Conservation (phyloP, 2,329 filamentous ascomycete genomes). For the Penicillium sp. region DNA sequence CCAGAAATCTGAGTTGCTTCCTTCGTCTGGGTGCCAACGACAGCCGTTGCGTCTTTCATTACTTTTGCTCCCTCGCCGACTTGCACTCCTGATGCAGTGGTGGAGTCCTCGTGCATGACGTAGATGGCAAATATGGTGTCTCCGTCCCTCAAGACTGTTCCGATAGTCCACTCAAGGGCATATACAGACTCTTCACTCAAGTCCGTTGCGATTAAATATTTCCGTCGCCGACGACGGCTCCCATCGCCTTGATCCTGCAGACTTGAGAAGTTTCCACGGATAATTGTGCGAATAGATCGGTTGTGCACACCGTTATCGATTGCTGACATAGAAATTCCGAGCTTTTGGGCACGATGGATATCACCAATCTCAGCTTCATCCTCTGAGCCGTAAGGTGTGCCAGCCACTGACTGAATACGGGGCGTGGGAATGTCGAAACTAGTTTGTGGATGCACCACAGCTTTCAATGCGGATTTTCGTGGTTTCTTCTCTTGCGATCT, state of each 20-base stretch:
- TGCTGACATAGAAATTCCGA: constrained; percentile 76
- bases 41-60: constrained; percentile 71
- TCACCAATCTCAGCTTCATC: constrained; percentile 81
- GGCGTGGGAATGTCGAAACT: constrained; percentile 69
- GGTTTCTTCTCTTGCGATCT: constrained; percentile 39
- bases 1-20: constrained; percentile 49
- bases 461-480: constrained; percentile 38
- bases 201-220: constrained; percentile 94
- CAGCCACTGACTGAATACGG: constrained; percentile 55
- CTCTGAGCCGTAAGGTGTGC: constrained; percentile 73
- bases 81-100: constrained; percentile 43
- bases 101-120: constrained; percentile 80
- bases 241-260: constrained; percentile 77
- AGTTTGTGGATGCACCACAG: constrained; percentile 73
- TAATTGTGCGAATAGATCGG: constrained; percentile 82
- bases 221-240: constrained; percentile 74
- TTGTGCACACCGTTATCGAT: constrained; percentile 72
- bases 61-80: constrained; percentile 71
- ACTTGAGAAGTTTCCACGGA: constrained; percentile 75
- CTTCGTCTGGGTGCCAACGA: constrained; percentile 61
- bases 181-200: constrained; percentile 92
- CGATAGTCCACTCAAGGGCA: constrained; percentile 95
- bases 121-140: constrained; percentile 93
- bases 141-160: constrained; percentile 88
- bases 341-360: constrained; percentile 81